phyloP scores from a whole-genome alignment of 441 rosid genomes.

The Pelargonium cotyledonis region DNA sequence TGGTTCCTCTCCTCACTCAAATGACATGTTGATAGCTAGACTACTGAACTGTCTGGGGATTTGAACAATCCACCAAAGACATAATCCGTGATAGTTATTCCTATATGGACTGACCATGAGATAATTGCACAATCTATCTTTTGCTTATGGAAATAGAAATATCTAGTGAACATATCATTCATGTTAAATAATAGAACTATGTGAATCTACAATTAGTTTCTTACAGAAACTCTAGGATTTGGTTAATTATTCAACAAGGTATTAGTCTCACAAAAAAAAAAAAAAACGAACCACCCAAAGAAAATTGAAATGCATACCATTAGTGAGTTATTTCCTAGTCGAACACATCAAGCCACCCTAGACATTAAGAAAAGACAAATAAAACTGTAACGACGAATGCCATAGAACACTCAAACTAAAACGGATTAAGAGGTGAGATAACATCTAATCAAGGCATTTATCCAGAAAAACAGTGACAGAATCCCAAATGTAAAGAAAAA shows the following conservation, averaged over 20 bases:
- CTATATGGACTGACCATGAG: background rate
- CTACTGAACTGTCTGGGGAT: too few relatives aligned
- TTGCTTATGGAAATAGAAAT: background rate
- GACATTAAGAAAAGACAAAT: background rate
- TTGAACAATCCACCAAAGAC: too few relatives aligned
- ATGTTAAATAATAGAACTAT: background rate
- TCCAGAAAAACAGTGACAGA: background rate
- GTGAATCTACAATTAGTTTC: background rate
- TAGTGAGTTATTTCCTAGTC: background rate
- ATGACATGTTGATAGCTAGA: too few relatives aligned
- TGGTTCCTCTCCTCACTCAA: background rate
- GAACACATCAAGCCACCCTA: background rate
- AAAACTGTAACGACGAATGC: background rate
- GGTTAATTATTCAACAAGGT: background rate
- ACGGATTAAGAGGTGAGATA: background rate
- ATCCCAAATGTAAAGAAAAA: conserved; percentile 10
- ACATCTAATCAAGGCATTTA: background rate
- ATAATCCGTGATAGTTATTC: background rate
- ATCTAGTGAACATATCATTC: background rate
- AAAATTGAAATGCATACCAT: background rate
- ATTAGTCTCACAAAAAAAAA: too few relatives aligned
- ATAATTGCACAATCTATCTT: background rate
- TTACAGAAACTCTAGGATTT: background rate
- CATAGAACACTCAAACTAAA: background rate
- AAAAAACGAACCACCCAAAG: background rate